These are phyloP conservation scores for Taxawa tesnikishii DNA, from an alignment of 2,329 filamentous ascomycete genomes.

Conservation along the genomic window DNA sequence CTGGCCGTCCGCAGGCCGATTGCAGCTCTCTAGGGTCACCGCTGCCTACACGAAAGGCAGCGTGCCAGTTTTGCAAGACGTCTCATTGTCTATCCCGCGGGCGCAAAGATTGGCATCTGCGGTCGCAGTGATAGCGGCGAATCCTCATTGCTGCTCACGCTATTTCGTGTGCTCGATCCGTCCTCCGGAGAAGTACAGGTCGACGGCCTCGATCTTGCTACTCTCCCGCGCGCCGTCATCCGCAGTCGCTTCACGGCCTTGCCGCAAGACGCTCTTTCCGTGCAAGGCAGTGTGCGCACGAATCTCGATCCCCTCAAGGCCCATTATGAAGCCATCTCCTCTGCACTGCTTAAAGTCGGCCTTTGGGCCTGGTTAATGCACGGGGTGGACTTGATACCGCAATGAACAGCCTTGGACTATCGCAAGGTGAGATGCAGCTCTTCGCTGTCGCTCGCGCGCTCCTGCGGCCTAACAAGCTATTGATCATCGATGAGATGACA, in stretches of 20 bases:
- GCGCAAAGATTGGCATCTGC: slow-evolving; percentile 39
- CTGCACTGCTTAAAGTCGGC: slow-evolving; percentile 34
- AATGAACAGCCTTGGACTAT: no score
- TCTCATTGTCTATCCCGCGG: slow-evolving; percentile 34
- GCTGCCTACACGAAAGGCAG: slow-evolving; percentile 13
- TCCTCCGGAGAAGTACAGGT: slow-evolving; percentile 31
- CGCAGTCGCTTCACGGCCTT: slow-evolving; percentile 34
- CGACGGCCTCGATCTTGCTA: slow-evolving; percentile 35
- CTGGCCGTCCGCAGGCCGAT: slow-evolving; percentile 62
- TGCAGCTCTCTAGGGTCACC: slow-evolving; percentile 57
- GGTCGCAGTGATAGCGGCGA: slow-evolving; percentile 45
- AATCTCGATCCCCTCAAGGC: slow-evolving; percentile 34
- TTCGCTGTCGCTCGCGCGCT: slow-evolving; percentile 37
- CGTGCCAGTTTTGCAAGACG: slow-evolving; percentile 29
- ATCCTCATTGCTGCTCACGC: slow-evolving; percentile 34
- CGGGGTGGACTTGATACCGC: no score
- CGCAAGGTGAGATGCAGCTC: slow-evolving; percentile 38
- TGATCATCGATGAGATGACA: slow-evolving; percentile 34
- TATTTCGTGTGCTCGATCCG: slow-evolving; percentile 38
- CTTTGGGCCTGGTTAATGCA: slow-evolving; percentile 30
- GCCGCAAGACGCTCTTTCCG: slow-evolving; percentile 40
- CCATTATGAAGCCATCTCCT: no score
- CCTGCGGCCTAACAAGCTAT: slow-evolving; percentile 26
- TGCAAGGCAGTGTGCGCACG: slow-evolving; percentile 33
- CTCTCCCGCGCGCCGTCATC: slow-evolving; percentile 30